Evolutionary conservation across 129 eudicot genomes (phyloP), one percentile per base, ranked within the genome.

Genomic region (Flaveria ramosissima): DNA sequence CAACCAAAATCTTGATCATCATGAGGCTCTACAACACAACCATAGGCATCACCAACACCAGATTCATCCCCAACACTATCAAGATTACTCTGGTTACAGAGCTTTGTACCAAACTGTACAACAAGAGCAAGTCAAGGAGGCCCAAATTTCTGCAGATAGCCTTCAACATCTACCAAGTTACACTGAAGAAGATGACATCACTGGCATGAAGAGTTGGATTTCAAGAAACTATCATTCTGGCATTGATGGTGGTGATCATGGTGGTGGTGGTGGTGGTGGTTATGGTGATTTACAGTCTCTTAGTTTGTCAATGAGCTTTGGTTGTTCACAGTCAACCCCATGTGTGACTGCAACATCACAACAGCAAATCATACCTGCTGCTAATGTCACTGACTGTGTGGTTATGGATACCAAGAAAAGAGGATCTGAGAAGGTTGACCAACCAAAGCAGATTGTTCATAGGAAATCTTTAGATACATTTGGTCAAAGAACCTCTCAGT

Each of bases 401-500:
- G 95, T 80, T 17, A 56, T 85, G 84, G 98, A 93, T 55, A 80
- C 83, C 2, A 93, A 89, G 88, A 93, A 93, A 80, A 88, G 98
- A 76, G 91, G 89, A 15, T 72, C 87, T 69, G 97, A 83, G 23
- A 93, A 86, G 53, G 86, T 86, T 52, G 88, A 88, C 11, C 85
- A 78, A 30, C 90, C 85, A 20, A 86, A 90, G 85, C 89, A 84
- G 78, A 83, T 93, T 82, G 89, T 89, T 88, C 98, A 92, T 63
- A 86, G 98, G 81, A 92, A 92, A 78, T 92, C 96, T 76, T 79
- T 93, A 8, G 98, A 93, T 67, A 88, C 98, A 60, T 93, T 93
- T 84, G 98, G 98, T 26, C 98, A 93, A 74, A 88, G 98, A 78
- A 93, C 98, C 42, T 93, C 98, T 14, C 97, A 90, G 91, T 93